Base-by-base conservation (phyloP, 305 asterid genomes). In the Coffea humblotiana region DNA sequence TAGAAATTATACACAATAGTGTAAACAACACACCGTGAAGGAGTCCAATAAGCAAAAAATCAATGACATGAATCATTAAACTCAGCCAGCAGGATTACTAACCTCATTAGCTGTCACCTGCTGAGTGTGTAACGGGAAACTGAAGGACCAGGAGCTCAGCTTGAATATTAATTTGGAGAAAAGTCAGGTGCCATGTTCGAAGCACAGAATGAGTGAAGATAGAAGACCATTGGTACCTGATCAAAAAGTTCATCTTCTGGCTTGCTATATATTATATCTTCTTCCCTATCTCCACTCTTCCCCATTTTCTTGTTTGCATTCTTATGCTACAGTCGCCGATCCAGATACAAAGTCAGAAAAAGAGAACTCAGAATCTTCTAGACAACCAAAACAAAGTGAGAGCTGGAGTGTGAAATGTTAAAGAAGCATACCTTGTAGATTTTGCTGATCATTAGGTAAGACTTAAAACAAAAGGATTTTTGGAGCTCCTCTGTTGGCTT, bases 111-210 rank as follows among this genome's bases (percentile, higher is more conserved):
- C 79, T 56, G 88, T 84, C 65, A 90, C 90, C 82, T 80, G 90
- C 81, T 92, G 92, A 54, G 82, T 77, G 48, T 84, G 91, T 82
- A 94, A 82, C 29, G 93, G 94, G 78, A 96, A 94, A 83, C 81
- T 88, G 86, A 94, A 86, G 83, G 97, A 96, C 98, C 98, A 96
- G 64, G 89, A 91, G 90, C 98, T 87, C 58, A 92, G 94, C 99
- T 96, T 96, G 94, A 82, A 86, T 65, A 87, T 83, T 72, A 79
- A 87, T 73, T 74, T 75, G 40, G 29, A n/a, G 67, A 58, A 76
- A 72, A 79, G 82, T 84, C 78, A 78, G 85, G 19, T 43, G 25
- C 47, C 47, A 63, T 51, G 77, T 81, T 29, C 47, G 51, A 77
- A 82, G 61, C 49, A 78, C 52, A 78, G 71, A 47, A 75, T 27